These are phyloP conservation scores for Coemansia sp. DNA, from an alignment of 192 early-diverging fungal genomes.

Conservation along the genomic window DNA sequence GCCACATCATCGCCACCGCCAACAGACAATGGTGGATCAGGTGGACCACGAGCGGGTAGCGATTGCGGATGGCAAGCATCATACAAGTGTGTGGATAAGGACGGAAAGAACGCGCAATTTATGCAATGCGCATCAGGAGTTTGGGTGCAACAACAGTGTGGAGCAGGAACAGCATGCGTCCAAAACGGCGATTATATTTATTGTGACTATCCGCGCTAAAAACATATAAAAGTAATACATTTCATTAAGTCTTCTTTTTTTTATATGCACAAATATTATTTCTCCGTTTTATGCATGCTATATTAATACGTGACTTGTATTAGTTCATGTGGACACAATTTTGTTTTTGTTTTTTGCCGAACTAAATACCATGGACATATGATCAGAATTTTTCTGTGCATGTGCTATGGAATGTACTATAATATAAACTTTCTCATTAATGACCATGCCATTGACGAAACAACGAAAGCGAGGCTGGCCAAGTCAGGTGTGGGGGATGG, in stretches of 20 bases:
- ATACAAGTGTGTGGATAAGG: slow-evolving; percentile 29
- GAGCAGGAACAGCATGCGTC: slow-evolving; percentile 37
- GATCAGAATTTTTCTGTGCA: not conserved
- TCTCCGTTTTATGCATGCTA: not conserved
- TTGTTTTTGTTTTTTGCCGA: not conserved
- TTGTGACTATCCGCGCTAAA: slow-evolving; percentile 40
- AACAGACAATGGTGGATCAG: not conserved
- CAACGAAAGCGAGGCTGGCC: not conserved
- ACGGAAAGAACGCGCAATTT: slow-evolving; percentile 30
- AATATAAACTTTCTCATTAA: not conserved
- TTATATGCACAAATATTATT: not conserved
- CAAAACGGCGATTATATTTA: slow-evolving; percentile 39
- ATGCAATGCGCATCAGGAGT: slow-evolving; percentile 28
- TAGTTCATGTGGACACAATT: not conserved
- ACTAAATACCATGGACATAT: not conserved
- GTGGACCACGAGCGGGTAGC: slow-evolving; percentile 17
- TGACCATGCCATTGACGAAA: not conserved
- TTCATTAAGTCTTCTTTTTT: too few relatives aligned
- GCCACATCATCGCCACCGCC: not conserved
- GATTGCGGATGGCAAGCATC: slow-evolving; percentile 16
- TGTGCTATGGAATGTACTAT: slow-evolving; percentile 7
- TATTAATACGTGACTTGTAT: not conserved
- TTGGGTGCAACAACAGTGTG: slow-evolving; percentile 44
- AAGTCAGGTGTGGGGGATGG: not conserved
- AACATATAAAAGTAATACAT: not conserved